These are phyloP conservation scores for Leptographium procerum DNA, from an alignment of 2,329 filamentous ascomycete species.

Conservation along the genomic window DNA sequence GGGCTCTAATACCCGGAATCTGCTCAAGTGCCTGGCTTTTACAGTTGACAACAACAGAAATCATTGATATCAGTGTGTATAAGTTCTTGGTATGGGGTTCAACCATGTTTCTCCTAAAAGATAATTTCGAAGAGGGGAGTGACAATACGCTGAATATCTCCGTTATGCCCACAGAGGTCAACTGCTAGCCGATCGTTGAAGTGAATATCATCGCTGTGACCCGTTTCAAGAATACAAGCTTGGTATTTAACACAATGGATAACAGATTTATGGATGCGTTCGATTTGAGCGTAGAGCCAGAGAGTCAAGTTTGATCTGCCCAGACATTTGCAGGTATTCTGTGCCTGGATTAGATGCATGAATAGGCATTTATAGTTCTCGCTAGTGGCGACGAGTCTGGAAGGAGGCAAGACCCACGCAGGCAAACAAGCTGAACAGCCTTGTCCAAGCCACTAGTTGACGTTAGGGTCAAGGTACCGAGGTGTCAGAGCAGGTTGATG, in stretches of 20 bases:
- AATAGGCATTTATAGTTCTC: constrained; percentile 2
- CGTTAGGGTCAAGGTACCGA: neutral
- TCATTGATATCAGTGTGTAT: constrained; percentile 14
- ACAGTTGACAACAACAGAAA: constrained; percentile 11
- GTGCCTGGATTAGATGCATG: constrained; percentile 10
- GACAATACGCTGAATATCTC: neutral
- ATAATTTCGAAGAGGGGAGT: neutral
- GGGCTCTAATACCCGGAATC: neutral
- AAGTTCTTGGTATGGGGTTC: constrained; percentile 18
- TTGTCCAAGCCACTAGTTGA: neutral
- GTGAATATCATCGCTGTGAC: neutral
- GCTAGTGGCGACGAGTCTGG: constrained; percentile 9
- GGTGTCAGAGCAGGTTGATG: constrained; percentile 7
- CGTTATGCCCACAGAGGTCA: neutral
- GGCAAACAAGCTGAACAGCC: constrained; percentile 1
- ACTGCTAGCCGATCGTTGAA: neutral
- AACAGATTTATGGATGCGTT: constrained; percentile 14
- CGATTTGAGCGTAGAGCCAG: constrained; percentile 9
- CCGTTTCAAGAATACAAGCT: neutral
- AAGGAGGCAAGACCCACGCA: neutral
- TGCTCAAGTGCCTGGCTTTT: constrained; percentile 11
- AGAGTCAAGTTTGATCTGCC: constrained; percentile 10
- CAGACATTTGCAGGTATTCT: constrained; percentile 7
- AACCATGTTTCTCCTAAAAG: constrained; percentile 12
- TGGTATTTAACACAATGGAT: constrained; percentile 13